Evolutionary conservation across 2,329 filamentous ascomycete genomes (phyloP), one percentile per base, ranked within the genome.

Genomic region (Mycosphaerella sp.): DNA sequence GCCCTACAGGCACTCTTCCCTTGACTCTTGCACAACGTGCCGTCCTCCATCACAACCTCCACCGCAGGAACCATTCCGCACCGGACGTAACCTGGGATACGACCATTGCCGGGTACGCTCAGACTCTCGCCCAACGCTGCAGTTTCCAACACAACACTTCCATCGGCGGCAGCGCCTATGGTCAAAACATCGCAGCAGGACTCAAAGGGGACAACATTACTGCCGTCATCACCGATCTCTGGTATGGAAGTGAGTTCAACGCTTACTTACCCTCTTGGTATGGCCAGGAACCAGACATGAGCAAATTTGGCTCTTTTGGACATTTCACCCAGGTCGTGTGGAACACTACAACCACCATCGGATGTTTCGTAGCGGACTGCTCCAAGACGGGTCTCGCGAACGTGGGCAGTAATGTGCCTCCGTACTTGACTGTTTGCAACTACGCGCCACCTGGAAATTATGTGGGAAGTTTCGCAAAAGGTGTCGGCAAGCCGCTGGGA

Each of bases 161-260:
- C 25, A 73, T 79, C 39, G 81, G 80, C 56, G 75, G 73, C 41
- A 81, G 80, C 49, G 75, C 77, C 39, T 93, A 91, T 65, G 91
- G 91, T n/a, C 91, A 97, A 73, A 97, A 96, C 78, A 83, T 96
- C 50, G 90, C 87, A 64, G 82, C 84, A 53, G 75, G 82, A 55
- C 75, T 79, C 56, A 65, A 70, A 1, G 68, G 71, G 18, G 70
- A 68, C 53, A 77, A 81, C 34, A 75, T 87, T 54, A 80, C 81
- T 48, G 74, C 78, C 57, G 81, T 84, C 59, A 82, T 90, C 65
- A 86, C 82, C 63, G 79, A 89, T 68, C 76, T 84, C 73, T 95
- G 91, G 87, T 95, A 95, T 78, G 87, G 90, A 68, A 79, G 79
- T 62, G 88, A 95, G 70, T 73, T 85, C 61, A 65, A 66, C 52